Evolutionary conservation across 2,329 filamentous ascomycete species (phyloP).

Genomic region (Nectriaceae sp.): DNA sequence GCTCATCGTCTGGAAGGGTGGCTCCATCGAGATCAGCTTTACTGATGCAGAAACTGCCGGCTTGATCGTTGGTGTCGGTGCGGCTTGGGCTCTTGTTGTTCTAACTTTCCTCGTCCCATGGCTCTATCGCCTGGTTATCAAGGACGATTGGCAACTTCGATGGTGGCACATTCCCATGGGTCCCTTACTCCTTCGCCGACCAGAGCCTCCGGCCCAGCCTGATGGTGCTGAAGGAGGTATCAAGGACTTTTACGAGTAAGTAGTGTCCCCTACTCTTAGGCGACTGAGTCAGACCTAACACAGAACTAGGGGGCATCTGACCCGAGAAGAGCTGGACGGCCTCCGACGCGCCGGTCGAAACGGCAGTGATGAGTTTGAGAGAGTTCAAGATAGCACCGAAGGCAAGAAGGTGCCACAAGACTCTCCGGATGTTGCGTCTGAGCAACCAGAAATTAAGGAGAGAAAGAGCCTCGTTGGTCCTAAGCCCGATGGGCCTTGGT

Average conservation of each 20-base stretch:
- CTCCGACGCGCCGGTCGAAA: conserved; percentile 35
- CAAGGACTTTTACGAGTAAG: conserved; percentile 58
- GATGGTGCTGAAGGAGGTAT: conserved; percentile 62
- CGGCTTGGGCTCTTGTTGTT: conserved; percentile 50
- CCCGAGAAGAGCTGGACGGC: conserved; percentile 51
- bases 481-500: conserved; percentile 17
- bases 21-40: conserved; percentile 41
- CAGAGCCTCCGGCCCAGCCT: conserved; percentile 55
- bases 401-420: conserved; percentile 23
- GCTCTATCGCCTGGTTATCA: conserved; percentile 58
- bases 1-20: conserved; percentile 62
- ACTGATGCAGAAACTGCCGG: conserved; percentile 47
- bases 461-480: conserved; percentile 21
- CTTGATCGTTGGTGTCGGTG: conserved; percentile 55
- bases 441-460: conserved; percentile 13
- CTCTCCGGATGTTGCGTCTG: not conserved
- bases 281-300: too few species aligned
- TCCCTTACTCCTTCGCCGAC: conserved; percentile 51
- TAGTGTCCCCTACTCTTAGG: too few species aligned
- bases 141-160: conserved; percentile 62
- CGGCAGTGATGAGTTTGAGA: conserved; percentile 23
- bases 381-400: conserved; percentile 17
- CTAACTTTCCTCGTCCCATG: conserved; percentile 59
- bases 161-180: conserved; percentile 56
- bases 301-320: conserved; percentile 57